Conservation (phyloP, 1,284 basidiomycete genomes). For the Xerocomus alliaceus region DNA sequence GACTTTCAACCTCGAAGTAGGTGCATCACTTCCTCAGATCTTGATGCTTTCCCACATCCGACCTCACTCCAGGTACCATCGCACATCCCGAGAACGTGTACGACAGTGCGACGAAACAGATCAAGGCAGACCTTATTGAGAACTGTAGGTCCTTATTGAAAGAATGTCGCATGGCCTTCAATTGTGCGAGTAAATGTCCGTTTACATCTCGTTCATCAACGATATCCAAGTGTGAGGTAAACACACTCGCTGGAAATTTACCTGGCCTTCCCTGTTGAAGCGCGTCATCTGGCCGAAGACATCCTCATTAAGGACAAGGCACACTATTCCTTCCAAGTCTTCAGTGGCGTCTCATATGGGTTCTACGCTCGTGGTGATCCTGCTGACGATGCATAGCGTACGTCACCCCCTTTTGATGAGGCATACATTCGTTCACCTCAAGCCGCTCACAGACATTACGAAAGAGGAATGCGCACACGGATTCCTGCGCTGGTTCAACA, state of each 20-base stretch:
- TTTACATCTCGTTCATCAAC: constrained; percentile 28
- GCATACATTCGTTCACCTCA: constrained; percentile 24
- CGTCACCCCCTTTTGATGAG: constrained; percentile 28
- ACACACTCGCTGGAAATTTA: constrained; percentile 47
- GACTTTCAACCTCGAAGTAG: constrained; percentile 49
- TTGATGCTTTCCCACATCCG: not conserved
- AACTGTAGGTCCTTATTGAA: constrained; percentile 41
- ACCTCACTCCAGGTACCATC: constrained; percentile 51
- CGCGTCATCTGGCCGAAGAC: constrained; percentile 40
- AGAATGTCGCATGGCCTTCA: constrained; percentile 42
- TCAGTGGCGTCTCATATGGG: constrained; percentile 42
- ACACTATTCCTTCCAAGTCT: constrained; percentile 43
- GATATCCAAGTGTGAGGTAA: constrained; percentile 38
- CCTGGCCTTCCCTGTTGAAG: constrained; percentile 33
- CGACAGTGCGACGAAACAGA: constrained; percentile 28
- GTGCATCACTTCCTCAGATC: constrained; percentile 47
- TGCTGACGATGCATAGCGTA: constrained; percentile 37
- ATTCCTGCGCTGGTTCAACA: constrained; percentile 56
- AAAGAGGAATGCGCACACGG: constrained; percentile 63
- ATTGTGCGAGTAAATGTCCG: constrained; percentile 52
- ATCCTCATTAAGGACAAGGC: constrained; percentile 38
- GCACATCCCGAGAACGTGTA: constrained; percentile 54
- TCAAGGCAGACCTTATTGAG: constrained; percentile 56
- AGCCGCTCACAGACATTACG: constrained; percentile 55
- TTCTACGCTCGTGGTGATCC: constrained; percentile 39